Base-by-base conservation (phyloP, 805 yeast genomes). In the Jamesozyma spencerorum region DNA sequence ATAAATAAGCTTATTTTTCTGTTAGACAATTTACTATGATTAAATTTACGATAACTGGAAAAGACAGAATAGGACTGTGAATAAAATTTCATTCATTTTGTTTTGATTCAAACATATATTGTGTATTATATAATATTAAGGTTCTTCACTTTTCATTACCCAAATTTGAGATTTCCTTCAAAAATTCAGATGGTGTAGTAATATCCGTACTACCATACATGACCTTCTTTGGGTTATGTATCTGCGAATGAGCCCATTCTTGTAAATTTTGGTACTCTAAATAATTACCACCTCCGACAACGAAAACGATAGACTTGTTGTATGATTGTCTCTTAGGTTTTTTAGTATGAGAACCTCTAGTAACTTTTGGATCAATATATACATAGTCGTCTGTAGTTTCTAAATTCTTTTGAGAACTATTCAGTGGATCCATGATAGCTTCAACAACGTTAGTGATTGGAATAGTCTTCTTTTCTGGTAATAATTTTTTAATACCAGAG, bases 261-360 rank as follows among this genome's bases (percentile, higher is more conserved):
- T 85, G 94, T 55, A 92, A 72, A 55, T 90, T 90, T 44, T 88
- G 94, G 58, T 90, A 92, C 65, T 92, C 99, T 47, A 85, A 66
- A 58, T 87, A 92, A 62, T 85, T 88, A 36, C 97, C 97, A 28
- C 98, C 98, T 19, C 98, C 99, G 41, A 92, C 88, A 39, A 88
- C 85, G 60, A 92, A 92, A 17, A 92, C 95, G 37, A 85, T 66
- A 1, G 94, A 77, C 49, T 86, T 92, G 44, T 77, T 78, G 60
- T 85, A 86, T 10, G 80, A 68, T 49, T 81, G 84, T 55, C 95
- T 77, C 60, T 78, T 82, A 30, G 97, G 97, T 29, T 88, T 90
- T 51, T 82, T 79, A 3, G 95, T 79, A 52, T 82, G 88, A 5
- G 94, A 81, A 3, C 97, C 97, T 48, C 97, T 74, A 2, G 85